Conservation (phyloP, 495 filamentous ascomycete species). For the Neurospora sp. region DNA sequence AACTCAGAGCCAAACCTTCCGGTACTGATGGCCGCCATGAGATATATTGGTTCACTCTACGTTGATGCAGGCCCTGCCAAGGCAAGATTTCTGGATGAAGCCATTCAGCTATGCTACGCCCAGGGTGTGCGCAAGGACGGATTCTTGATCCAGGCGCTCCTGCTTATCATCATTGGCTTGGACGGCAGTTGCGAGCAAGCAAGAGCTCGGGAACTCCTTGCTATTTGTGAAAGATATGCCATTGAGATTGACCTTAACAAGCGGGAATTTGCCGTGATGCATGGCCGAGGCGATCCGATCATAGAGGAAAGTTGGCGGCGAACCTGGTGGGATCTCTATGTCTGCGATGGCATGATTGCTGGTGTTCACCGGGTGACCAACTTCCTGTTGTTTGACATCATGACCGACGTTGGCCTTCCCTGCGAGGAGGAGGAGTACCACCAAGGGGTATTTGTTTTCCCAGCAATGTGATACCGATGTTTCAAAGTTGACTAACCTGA, state of each 20-base stretch:
- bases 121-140: slow-evolving; percentile 45
- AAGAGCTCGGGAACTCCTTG: slow-evolving; percentile 55
- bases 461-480: not conserved
- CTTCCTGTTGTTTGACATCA: slow-evolving; percentile 46
- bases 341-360: slow-evolving; percentile 61
- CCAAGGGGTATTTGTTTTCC: slow-evolving; percentile 43
- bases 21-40: slow-evolving; percentile 50
- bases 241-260: slow-evolving; percentile 69
- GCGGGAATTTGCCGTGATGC: slow-evolving; percentile 35
- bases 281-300: slow-evolving; percentile 38
- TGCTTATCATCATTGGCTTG: slow-evolving; percentile 67
- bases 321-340: slow-evolving; percentile 88
- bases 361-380: slow-evolving; percentile 47
- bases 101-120: slow-evolving; percentile 43
- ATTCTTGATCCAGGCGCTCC: slow-evolving; percentile 64
- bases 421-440: slow-evolving; percentile 68
- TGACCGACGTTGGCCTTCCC: slow-evolving; percentile 54
- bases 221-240: slow-evolving; percentile 56
- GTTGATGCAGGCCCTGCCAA: slow-evolving; percentile 38
- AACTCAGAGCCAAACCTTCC: slow-evolving; percentile 23
- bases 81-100: slow-evolving; percentile 47
- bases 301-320: slow-evolving; percentile 67
- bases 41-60: slow-evolving; percentile 59
- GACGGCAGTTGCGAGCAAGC: slow-evolving; percentile 63
- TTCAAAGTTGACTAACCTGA: slow-evolving; percentile 1